These are phyloP conservation scores for Leavenworthia alabamica DNA, from an alignment of 345 rosid genomes.

Conservation along the genomic window DNA sequence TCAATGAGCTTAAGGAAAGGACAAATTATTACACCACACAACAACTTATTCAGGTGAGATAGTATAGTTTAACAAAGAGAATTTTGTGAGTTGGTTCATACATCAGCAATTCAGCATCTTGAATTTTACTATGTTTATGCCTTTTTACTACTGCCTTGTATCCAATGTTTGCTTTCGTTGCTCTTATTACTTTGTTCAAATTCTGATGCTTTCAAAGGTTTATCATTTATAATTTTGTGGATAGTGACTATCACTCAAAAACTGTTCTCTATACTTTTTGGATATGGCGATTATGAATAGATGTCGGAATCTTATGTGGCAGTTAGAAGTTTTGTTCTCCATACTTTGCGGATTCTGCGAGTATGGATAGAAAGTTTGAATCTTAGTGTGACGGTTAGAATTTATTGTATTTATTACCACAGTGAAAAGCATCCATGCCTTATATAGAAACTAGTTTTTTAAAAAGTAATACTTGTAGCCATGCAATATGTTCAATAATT, in stretches of 20 bases:
- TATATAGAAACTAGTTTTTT: neutral
- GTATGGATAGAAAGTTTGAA: neutral
- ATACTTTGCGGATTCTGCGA: neutral
- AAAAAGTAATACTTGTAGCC: neutral
- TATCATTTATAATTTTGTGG: neutral
- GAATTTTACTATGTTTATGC: neutral
- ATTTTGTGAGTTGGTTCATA: neutral
- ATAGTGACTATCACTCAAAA: neutral
- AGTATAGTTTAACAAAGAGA: neutral
- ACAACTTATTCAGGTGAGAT: slow-evolving; percentile 80
- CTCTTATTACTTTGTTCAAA: neutral
- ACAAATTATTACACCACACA: slow-evolving; percentile 90
- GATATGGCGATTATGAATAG: neutral
- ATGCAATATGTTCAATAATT: neutral
- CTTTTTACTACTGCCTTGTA: neutral
- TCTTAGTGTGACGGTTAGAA: neutral
- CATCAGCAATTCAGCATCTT: neutral
- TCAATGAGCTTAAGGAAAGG: slow-evolving; percentile 89
- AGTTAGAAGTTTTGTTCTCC: neutral
- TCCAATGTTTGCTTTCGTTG: neutral
- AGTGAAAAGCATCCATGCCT: neutral
- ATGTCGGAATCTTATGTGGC: neutral
- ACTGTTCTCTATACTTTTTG: neutral
- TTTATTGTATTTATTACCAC: neutral
- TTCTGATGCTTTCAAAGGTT: neutral